A percentile compares a stretch with the other conserved stretches of the same genome.
These are phyloP conservation scores for Sordariomycetes sp. DNA, from an alignment of 2,329 filamentous ascomycete genomes.

Conservation along the genomic window DNA sequence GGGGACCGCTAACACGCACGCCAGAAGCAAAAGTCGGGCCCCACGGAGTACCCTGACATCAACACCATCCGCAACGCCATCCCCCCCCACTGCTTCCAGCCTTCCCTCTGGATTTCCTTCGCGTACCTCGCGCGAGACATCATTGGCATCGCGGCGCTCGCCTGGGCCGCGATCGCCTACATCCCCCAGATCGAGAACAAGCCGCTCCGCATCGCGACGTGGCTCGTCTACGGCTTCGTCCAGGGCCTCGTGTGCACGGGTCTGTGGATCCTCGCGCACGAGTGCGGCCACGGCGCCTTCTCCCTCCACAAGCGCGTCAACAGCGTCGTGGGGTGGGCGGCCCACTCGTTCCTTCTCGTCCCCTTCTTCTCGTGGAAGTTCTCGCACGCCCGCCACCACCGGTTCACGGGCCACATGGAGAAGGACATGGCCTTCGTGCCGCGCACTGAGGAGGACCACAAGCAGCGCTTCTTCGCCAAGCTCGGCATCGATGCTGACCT, in stretches of 20 bases:
- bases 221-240: constrained; percentile 46
- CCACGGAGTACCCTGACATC: constrained; percentile 24
- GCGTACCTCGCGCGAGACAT: constrained; percentile 44
- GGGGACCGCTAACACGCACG: constrained; percentile 2
- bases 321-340: constrained; percentile 45
- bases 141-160: constrained; percentile 30
- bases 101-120: constrained; percentile 34
- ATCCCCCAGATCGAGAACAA: constrained; percentile 35
- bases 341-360: constrained; percentile 53
- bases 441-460: constrained; percentile 23
- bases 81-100: constrained; percentile 47
- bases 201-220: constrained; percentile 30
- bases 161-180: constrained; percentile 36
- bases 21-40: constrained; percentile 2
- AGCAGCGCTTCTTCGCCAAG: constrained; percentile 15
- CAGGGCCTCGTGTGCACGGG: constrained; percentile 85
- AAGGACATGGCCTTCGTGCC: constrained; percentile 56
- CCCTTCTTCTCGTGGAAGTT: constrained; percentile 66
- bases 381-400: constrained; percentile 57
- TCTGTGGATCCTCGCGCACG: constrained; percentile 91
- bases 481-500: constrained; percentile 33
- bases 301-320: constrained; percentile 43
- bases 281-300: constrained; percentile 79
- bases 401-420: constrained; percentile 53
- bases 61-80: constrained; percentile 38